These are phyloP conservation scores for Thymus mandschuricus DNA, from an alignment of 257 asterid genomes.

Conservation along the genomic window DNA sequence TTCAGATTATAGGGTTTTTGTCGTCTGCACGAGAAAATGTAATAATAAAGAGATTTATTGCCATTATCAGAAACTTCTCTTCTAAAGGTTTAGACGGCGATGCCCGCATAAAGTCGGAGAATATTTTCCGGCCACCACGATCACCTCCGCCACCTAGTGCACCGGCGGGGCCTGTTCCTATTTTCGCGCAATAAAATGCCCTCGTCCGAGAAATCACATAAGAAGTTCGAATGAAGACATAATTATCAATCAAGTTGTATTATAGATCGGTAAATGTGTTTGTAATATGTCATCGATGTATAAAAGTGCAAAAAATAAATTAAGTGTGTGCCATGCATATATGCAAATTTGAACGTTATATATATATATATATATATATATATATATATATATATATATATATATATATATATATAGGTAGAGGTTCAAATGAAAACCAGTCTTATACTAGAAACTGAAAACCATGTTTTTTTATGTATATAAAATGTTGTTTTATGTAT, in stretches of 20 bases:
- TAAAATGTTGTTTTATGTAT: too few species aligned
- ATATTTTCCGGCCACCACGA: neutral
- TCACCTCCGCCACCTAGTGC: constrained; percentile 4
- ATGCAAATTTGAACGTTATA: too few species aligned
- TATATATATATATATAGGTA: too few species aligned
- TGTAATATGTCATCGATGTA: neutral
- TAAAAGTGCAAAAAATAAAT: neutral
- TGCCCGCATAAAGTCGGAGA: neutral
- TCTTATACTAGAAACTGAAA: too few species aligned
- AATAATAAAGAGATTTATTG: neutral
- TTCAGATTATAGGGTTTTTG: neutral
- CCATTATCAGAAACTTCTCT: neutral
- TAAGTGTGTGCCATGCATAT: neutral
- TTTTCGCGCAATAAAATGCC: neutral
- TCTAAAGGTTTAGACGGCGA: neutral
- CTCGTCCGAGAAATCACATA: neutral
- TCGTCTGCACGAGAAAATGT: neutral
- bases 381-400: too few species aligned
- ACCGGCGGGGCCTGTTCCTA: neutral
- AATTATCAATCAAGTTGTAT: neutral
- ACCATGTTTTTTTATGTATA: too few species aligned
- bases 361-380: too few species aligned
- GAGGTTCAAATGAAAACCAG: too few species aligned
- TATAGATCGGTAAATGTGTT: neutral
- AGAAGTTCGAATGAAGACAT: neutral